Base-by-base conservation (phyloP, 495 filamentous ascomycete species). In the Elaphomyces granulatus region DNA sequence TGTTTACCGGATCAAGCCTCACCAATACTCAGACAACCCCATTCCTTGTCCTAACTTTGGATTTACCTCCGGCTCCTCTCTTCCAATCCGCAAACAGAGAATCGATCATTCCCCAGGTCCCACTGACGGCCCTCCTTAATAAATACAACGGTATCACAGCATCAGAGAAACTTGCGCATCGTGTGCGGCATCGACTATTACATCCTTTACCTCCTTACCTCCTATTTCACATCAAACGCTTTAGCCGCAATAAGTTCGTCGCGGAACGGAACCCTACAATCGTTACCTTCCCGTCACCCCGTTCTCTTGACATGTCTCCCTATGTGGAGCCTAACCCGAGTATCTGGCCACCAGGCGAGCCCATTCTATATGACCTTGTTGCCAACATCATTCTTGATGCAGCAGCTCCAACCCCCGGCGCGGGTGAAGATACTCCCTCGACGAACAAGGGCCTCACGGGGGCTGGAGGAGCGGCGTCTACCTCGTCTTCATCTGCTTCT, bases 91-190 rank as follows among this genome's bases (percentile, higher is more conserved):
- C 88, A 46, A 59, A 70, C 38, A 80, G 87, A 47, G 74, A 80
- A 56, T 95, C 93, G 55, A 95, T 94, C 59, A 96, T 99, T 55
- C 90, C 90, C 2, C 90, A 95, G 51, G 77, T 96, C 6, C 85
- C 88, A 0, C 72, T 99, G 9, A 82, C 83, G n/a, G 77, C 71
- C 20, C 79, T 98, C 45, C 69, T 99, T 15, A 72, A 77, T 42
- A 99, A 99, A 58, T 99, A 99, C 64, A 87, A 96, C 60, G 90
- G 90, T 41, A 53, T 84, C 15, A 78, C 75, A 17, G 75, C 85
- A 2, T 88, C 94, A 52, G 90, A 96, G 50, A 84, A 87, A 47
- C 68, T 87, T 39, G 78, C 83, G 41, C 78, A 83, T 41, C 78
- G 90, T 36, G 79, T 82, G 46, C 76, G 90, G 31, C 94, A 95